phyloP scores from a whole-genome alignment of 2,329 filamentous ascomycete genomes.

The Lomentospora prolificans region DNA sequence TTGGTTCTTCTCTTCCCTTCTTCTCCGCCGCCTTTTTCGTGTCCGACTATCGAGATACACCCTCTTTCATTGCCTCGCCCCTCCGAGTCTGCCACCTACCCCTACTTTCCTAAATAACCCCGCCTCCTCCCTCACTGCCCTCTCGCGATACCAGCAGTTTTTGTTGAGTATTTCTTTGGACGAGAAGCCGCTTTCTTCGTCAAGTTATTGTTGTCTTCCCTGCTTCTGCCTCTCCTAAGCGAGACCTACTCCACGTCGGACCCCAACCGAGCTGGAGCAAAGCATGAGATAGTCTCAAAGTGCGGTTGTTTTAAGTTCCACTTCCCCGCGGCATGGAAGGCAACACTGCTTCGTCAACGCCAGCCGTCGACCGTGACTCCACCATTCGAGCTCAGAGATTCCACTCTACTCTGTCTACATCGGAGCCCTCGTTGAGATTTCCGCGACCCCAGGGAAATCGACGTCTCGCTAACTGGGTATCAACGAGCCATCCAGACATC shows the following conservation, averaged over 20 bases:
- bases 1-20: slow-evolving; percentile 7
- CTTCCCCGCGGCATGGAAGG: slow-evolving; percentile 5
- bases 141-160: background rate
- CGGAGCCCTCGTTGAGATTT: slow-evolving; percentile 44
- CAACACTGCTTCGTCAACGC: slow-evolving; percentile 5
- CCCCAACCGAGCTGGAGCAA: slow-evolving; percentile 3
- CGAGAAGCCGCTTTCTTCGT: background rate
- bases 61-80: background rate
- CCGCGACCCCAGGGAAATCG: slow-evolving; percentile 45
- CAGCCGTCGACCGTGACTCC: slow-evolving; percentile 7
- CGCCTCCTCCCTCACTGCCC: slow-evolving; percentile 2
- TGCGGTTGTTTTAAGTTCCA: background rate
- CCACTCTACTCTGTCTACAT: slow-evolving; percentile 21
- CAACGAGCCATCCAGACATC: slow-evolving; percentile 46
- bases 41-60: background rate
- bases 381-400: slow-evolving; percentile 4
- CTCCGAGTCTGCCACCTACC: background rate
- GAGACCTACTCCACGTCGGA: background rate
- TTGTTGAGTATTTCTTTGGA: background rate
- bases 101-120: background rate
- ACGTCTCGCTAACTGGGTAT: slow-evolving; percentile 49
- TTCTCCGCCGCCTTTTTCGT: background rate
- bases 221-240: background rate
- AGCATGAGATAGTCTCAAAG: slow-evolving; percentile 3
- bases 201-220: slow-evolving; percentile 1